phyloP scores from a whole-genome alignment of 495 filamentous ascomycete genomes.

The Aspergillus sparsus region DNA sequence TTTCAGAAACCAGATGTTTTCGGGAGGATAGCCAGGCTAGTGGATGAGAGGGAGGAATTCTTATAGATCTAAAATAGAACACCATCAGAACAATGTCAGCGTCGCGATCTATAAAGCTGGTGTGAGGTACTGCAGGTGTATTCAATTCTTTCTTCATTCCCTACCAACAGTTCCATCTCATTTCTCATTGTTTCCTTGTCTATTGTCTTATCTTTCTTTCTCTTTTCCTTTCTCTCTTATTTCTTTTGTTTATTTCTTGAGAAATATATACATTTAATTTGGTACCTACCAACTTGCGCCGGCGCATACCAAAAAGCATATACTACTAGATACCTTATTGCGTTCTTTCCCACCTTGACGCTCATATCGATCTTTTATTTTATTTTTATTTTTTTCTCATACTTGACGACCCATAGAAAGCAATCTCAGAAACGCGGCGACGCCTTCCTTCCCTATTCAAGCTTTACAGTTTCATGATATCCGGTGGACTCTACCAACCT shows the following conservation, averaged over 20 bases:
- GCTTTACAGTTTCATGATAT: too few species aligned
- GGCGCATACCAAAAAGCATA: constrained; percentile 11
- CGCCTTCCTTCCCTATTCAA: neutral
- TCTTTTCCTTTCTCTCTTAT: constrained; percentile 16
- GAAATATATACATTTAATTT: constrained; percentile 3
- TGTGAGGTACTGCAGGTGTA: neutral
- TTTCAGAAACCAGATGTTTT: constrained; percentile 10
- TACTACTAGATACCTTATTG: neutral
- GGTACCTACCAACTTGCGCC: constrained; percentile 8
- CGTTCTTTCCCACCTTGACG: neutral
- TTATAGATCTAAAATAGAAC: neutral
- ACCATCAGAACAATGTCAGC: too few species aligned
- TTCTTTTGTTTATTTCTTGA: constrained; percentile 6
- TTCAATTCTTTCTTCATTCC: neutral
- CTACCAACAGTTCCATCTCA: neutral
- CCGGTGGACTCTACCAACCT: neutral
- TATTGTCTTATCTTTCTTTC: constrained; percentile 22
- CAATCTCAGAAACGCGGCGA: too few species aligned
- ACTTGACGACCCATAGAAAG: too few species aligned
- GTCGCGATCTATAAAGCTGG: neutral
- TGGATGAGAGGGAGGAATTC: neutral
- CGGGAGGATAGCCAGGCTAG: neutral
- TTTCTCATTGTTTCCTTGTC: constrained; percentile 21
- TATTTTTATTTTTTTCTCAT: too few species aligned
- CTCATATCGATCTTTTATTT: too few species aligned